phyloP scores from a whole-genome alignment of 345 rosid species.

The Gynandropsis gynandra region DNA sequence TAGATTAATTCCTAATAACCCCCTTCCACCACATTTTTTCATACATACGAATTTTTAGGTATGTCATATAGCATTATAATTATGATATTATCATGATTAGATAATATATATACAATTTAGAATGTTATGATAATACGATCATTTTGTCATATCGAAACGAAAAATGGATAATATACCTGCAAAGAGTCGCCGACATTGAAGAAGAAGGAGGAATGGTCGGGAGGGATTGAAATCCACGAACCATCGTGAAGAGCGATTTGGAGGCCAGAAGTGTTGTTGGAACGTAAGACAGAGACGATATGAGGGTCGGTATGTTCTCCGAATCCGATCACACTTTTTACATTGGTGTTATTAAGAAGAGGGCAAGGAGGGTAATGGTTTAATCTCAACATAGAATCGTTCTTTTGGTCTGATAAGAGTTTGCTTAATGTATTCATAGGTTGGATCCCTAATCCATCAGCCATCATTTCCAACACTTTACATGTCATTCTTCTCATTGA shows the following conservation, averaged over 20 bases:
- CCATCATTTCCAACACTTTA: slow-evolving; percentile 56
- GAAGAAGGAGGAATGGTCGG: slow-evolving; percentile 68
- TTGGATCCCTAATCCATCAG: slow-evolving; percentile 62
- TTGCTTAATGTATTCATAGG: slow-evolving; percentile 55
- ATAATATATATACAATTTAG: too few relatives aligned
- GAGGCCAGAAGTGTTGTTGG: slow-evolving; percentile 82
- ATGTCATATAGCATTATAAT: too few relatives aligned
- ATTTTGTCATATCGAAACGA: too few relatives aligned
- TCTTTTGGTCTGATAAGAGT: slow-evolving; percentile 52
- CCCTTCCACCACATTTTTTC: too few relatives aligned
- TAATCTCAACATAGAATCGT: slow-evolving; percentile 65
- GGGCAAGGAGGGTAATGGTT: slow-evolving; percentile 72
- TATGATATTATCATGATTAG: too few relatives aligned
- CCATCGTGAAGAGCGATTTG: slow-evolving; percentile 61
- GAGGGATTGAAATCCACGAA: slow-evolving; percentile 70
- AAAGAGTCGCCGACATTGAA: slow-evolving; percentile 80
- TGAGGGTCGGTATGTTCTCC: slow-evolving; percentile 97
- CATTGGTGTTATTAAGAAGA: slow-evolving; percentile 11
- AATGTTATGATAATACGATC: too few relatives aligned
- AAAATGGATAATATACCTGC: too few relatives aligned
- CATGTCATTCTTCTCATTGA: slow-evolving; percentile 60
- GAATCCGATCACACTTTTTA: slow-evolving; percentile 48
- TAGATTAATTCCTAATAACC: too few relatives aligned
- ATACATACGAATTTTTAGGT: too few relatives aligned
- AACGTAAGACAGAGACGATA: slow-evolving; percentile 65